Evolutionary conservation across 1,139 yeast species (phyloP), one percentile per base, ranked within the genome.

Genomic region (Yamadazyma sp.): DNA sequence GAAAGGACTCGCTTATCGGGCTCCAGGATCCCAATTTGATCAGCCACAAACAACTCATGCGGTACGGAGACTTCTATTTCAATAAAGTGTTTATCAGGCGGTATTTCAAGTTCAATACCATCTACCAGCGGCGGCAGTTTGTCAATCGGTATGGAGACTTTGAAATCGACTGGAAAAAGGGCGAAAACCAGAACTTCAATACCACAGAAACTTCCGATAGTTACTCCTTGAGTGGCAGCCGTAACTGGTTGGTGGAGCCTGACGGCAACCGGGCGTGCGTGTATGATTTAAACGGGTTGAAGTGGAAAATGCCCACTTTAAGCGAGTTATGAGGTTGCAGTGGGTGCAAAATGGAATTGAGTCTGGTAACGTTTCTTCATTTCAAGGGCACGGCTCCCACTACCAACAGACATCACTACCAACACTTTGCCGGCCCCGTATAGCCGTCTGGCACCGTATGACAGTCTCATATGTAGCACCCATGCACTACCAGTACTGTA

Each of bases 241-340:
- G 26, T 4, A 22, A 12, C 11, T n/a, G 15, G 13, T 6, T 33
- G n/a, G 31, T 33, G 11, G 17, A 6, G 56, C 52, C 54, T 27
- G 49, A 48, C 35, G 41, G 38, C 5, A 39, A 43, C 21, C 46
- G 52, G 28, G 45, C 50, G 4, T 70, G 75, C 45, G 26, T 42
- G 1, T 70, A 71, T 41, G 73, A 68, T 41, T 52, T 44, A 33
- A 62, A 64, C 33, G 80, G 80, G 1, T 51, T 76, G 28, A 73
- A 70, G 44, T 76, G 81, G 80, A 75, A 74, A 43, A 67, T 76
- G 42, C 75, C 78, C 2, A 67, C 74, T 3, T 45, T 73, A 6
- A 69, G 74, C 14, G 76, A 71, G 43, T 17, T 28, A 7, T 28
- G 12, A 10, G 12, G 11, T n/a, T n/a, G n/a, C n/a, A 26, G 16